Evolutionary conservation across 2,329 filamentous ascomycete species (phyloP).

Genomic region (Alternaria viburni): DNA sequence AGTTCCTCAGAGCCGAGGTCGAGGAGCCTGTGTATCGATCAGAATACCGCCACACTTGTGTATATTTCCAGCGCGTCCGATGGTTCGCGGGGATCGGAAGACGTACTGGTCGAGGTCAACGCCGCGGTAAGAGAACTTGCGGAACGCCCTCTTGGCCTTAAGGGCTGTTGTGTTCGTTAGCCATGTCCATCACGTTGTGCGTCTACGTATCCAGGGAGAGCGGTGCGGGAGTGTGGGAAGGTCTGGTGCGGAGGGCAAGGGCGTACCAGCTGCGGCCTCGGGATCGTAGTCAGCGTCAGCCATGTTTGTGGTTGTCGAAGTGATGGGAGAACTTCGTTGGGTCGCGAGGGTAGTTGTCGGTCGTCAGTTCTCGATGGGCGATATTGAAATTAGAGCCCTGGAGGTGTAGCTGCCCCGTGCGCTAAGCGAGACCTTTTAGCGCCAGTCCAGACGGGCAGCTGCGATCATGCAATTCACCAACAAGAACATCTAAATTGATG

Average conservation of each 20-base stretch:
- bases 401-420: constrained; percentile 9
- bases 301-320: constrained; percentile 70
- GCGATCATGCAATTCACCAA: background rate
- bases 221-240: constrained; percentile 14
- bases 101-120: constrained; percentile 99
- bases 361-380: constrained; percentile 10
- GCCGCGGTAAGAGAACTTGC: constrained; percentile 99
- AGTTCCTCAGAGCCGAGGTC: constrained; percentile 98
- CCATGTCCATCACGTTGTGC: constrained; percentile 19
- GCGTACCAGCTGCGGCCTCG: constrained; percentile 72
- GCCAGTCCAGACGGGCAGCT: constrained; percentile 7
- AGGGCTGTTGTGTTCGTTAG: constrained; percentile 68
- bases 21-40: constrained; percentile 74
- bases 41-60: constrained; percentile 19
- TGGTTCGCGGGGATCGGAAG: constrained; percentile 12
- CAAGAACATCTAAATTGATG: background rate
- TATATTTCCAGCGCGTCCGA: background rate
- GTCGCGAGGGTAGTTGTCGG: constrained; percentile 42
- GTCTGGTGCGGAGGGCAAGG: constrained; percentile 19
- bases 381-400: constrained; percentile 1
- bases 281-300: constrained; percentile 80
- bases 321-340: constrained; percentile 50
- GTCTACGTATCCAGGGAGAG: constrained; percentile 1
- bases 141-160: constrained; percentile 99
- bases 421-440: constrained; percentile 16